Conservation (phyloP, 2,329 filamentous ascomycete genomes). For the Phialophora macrospora region DNA sequence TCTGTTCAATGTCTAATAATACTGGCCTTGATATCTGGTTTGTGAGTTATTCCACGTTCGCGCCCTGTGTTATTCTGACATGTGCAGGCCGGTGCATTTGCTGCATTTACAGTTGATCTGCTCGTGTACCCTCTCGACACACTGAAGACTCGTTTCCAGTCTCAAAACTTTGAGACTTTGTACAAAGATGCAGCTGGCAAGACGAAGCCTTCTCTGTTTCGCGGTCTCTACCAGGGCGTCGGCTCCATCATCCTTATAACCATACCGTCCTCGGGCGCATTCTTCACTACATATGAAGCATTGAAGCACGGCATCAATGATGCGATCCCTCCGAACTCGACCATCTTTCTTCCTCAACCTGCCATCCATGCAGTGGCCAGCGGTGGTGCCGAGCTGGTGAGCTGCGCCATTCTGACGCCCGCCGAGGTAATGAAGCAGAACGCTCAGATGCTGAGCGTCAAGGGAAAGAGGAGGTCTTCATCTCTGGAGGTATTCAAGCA, state of each 20-base stretch:
- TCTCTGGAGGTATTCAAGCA: conserved; percentile 62
- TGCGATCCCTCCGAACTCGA: conserved; percentile 52
- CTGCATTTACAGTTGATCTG: conserved; percentile 83
- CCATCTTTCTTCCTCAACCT: conserved; percentile 64
- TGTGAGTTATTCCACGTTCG: conserved; percentile 48
- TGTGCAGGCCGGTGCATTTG: conserved; percentile 75
- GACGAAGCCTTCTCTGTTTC: conserved; percentile 62
- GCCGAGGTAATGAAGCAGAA: conserved; percentile 94
- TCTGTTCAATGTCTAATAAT: conserved; percentile 51
- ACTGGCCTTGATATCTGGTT: conserved; percentile 63
- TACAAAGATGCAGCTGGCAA: conserved; percentile 54
- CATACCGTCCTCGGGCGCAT: conserved; percentile 84
- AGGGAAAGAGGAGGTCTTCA: conserved; percentile 45
- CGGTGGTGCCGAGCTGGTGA: conserved; percentile 77
- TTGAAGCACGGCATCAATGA: conserved; percentile 67
- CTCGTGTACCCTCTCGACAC: conserved; percentile 88
- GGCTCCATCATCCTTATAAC: conserved; percentile 85
- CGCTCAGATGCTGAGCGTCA: conserved; percentile 72
- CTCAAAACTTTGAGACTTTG: conserved; percentile 71
- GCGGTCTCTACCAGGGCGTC: conserved; percentile 84
- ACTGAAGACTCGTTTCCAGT: conserved; percentile 84
- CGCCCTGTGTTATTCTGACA: neutral
- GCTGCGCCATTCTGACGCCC: conserved; percentile 83
- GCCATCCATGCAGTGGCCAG: conserved; percentile 76
- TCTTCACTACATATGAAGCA: conserved; percentile 88